phyloP scores from a whole-genome alignment of 768 basidiomycete genomes.

The Tremella yokohamensis region DNA sequence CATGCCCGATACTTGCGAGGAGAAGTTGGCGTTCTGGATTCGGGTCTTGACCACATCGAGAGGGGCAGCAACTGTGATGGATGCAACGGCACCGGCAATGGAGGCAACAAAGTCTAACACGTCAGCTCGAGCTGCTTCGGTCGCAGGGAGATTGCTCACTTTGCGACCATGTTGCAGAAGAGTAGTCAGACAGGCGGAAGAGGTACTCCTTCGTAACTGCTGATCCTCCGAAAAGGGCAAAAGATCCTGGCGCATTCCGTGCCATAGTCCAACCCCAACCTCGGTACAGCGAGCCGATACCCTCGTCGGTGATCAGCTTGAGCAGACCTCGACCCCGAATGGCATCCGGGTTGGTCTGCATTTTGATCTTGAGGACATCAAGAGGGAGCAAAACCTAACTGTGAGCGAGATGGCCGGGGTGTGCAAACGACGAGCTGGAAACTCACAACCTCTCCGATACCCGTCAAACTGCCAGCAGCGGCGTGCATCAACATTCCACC shows the following conservation, averaged over 20 bases:
- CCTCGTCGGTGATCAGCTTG: slow-evolving; percentile 87
- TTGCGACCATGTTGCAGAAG: slow-evolving; percentile 90
- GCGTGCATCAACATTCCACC: slow-evolving; percentile 97
- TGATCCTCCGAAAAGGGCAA: slow-evolving; percentile 95
- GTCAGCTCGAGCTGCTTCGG: not conserved
- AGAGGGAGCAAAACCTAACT: slow-evolving; percentile 75
- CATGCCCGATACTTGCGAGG: slow-evolving; percentile 57
- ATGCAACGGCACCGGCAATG: slow-evolving; percentile 86
- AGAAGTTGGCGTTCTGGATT: slow-evolving; percentile 98
- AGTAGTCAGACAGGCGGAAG: slow-evolving; percentile 83
- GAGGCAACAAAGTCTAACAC: slow-evolving; percentile 78
- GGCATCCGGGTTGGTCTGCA: slow-evolving; percentile 92
- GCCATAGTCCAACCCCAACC: slow-evolving; percentile 99
- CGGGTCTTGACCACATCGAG: slow-evolving; percentile 92
- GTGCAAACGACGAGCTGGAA: not conserved
- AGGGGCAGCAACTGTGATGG: slow-evolving; percentile 92
- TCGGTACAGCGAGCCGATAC: slow-evolving; percentile 76
- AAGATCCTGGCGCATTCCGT: slow-evolving; percentile 90
- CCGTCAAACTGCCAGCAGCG: slow-evolving; percentile 71
- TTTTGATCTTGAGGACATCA: slow-evolving; percentile 96
- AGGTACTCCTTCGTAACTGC: slow-evolving; percentile 90
- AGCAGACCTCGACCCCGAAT: slow-evolving; percentile 90
- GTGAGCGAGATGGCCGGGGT: not conserved
- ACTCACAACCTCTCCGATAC: slow-evolving; percentile 88
- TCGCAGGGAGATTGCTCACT: slow-evolving; percentile 50